Evolutionary conservation across 2,329 filamentous ascomycete genomes (phyloP), one percentile per base, ranked within the genome.

Genomic region (Ophiostoma tasmaniense): DNA sequence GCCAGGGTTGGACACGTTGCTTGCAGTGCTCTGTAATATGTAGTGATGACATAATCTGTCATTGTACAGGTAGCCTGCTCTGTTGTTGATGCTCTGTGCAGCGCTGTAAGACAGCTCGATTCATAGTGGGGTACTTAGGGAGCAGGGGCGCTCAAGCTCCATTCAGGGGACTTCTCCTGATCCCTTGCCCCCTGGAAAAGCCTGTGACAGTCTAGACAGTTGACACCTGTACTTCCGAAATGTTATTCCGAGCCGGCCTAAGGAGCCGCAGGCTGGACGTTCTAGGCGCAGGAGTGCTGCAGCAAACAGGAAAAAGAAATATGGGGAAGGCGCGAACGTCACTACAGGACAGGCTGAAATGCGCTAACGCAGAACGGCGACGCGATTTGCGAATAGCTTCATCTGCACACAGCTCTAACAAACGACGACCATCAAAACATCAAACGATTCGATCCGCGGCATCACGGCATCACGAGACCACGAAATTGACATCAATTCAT

Each of bases 1-100:
- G 42, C 39, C 33, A 67, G 28, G 66, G 65, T 69, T 70, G 68
- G 69, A 71, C 70, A 71, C 70, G 70, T 71, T 69, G 69, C 62
- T 37, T 33, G 61, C 66, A 55, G 28, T 28, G 7, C 22, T 20
- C 14, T 37, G 22, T 33, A 35, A n/a, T 13, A 28, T 20, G 4
- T 65, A 42, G 35, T 22, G 61, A 37, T 64, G 61, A 64, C 61
- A 64, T 64, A 64, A 64, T 64, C 28, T 25, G 3, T 13, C 25
- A 3, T 1, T 10, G 50, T 14, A 50, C 6, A 55, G 6, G 22
- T 25, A 33, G 55, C 17, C 55, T 13, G 55, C 25, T 30, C 55
- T 61, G 52, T 13, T 39, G 37, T 13, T 39, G 11, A 14, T 39
- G 13, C 37, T 39, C 11, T 39, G 13, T 14, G 14, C 13, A 14